These are phyloP conservation scores for Phyllosticta citribraziliensis DNA, from an alignment of 2,329 filamentous ascomycete genomes.

Conservation along the genomic window DNA sequence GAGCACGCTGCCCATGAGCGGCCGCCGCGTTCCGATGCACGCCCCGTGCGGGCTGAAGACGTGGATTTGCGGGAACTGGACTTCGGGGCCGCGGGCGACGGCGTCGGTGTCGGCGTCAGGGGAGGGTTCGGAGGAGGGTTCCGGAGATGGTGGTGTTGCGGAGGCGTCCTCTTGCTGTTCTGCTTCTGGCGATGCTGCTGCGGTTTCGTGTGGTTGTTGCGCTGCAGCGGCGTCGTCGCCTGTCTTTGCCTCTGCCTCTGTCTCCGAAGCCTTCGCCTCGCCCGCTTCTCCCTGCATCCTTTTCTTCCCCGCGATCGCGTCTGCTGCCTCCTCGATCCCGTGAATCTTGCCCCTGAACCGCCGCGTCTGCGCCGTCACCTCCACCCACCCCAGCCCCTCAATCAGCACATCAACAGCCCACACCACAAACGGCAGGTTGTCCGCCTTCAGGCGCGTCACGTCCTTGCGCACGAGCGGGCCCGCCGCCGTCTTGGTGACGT, in stretches of 20 bases:
- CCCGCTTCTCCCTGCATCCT: conserved; percentile 31
- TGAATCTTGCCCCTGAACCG: conserved; percentile 9
- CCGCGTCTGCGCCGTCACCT: conserved; percentile 74
- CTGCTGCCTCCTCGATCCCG: neutral
- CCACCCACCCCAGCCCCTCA: conserved; percentile 89
- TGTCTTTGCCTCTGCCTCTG: too few relatives aligned
- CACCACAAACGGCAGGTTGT: conserved; percentile 68
- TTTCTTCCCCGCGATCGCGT: conserved; percentile 28
- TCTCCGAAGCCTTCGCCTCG: too few relatives aligned
- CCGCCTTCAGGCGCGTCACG: conserved; percentile 53
- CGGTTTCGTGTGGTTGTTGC: too few relatives aligned
- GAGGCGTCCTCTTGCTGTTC: too few relatives aligned
- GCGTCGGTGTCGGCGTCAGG: conserved; percentile 11
- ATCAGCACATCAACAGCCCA: conserved; percentile 76
- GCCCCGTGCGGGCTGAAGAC: conserved; percentile 79
- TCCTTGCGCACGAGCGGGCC: conserved; percentile 59
- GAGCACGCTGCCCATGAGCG: conserved; percentile 62
- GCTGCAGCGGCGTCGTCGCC: too few relatives aligned
- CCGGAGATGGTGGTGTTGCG: too few relatives aligned
- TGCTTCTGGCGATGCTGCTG: too few relatives aligned
- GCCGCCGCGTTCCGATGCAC: conserved; percentile 56
- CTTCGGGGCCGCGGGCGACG: conserved; percentile 13
- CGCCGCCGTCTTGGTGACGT: conserved; percentile 71
- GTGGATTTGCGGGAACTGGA: conserved; percentile 61
- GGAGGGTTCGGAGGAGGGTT: neutral